phyloP scores from a whole-genome alignment of 805 yeast species.

The Myxozyma sirexii region DNA sequence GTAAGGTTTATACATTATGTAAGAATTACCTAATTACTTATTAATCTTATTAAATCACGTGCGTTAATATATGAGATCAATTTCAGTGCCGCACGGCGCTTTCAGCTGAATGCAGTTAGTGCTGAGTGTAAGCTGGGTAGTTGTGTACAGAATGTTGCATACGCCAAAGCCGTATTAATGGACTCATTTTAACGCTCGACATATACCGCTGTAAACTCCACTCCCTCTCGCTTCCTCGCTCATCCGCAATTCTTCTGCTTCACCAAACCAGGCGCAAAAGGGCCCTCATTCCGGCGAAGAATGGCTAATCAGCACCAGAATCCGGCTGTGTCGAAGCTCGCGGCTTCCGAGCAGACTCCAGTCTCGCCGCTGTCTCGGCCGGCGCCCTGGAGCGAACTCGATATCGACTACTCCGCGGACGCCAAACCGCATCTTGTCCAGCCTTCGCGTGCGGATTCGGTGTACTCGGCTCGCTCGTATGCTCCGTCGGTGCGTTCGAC shows the following conservation, averaged over 20 bases:
- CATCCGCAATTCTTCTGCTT: no score
- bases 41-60: background rate
- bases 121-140: background rate
- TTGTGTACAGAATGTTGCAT: no score
- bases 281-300: no score
- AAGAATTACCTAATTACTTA: background rate
- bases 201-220: background rate
- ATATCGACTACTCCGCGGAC: constrained; percentile 15
- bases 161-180: background rate
- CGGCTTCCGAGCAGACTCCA: constrained; percentile 1
- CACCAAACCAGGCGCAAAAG: no score
- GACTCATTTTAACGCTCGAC: background rate
- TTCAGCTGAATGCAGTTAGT: constrained; percentile 4
- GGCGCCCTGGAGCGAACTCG: constrained; percentile 30
- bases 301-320: background rate
- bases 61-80: background rate
- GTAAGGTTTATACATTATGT: background rate
- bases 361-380: constrained; percentile 19
- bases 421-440: background rate
- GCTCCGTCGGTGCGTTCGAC: constrained; percentile 28
- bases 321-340: background rate
- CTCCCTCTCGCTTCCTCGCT: background rate
- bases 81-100: constrained; percentile 26
- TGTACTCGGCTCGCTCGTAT: constrained; percentile 28
- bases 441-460: constrained; percentile 24